Evolutionary conservation across 805 yeast genomes (phyloP), one percentile per base, ranked within the genome.

Genomic region (Lipomyces starkeyi): DNA sequence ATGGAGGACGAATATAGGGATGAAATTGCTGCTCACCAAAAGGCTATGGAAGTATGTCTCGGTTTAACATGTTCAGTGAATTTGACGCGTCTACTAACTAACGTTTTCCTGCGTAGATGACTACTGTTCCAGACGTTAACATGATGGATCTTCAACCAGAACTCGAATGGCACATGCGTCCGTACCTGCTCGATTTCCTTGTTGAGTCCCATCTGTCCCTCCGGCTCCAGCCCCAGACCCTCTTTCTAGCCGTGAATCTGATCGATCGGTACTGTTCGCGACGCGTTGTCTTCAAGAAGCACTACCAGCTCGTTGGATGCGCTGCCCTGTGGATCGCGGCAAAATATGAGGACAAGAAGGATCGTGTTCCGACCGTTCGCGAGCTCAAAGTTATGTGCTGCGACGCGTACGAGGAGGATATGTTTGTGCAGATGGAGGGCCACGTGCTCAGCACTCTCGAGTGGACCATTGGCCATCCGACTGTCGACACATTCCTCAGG

Each of bases 241-340:
- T 82, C 82, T 91, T 75, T 82, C 87, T 82, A 81, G 87, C 86
- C 82, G 87, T 89, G 53, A 88, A 89, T 73, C 83, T 93, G 63
- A 90, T 94, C 69, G 99, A 94, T 78, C 86, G 98, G 69, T 94
- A 94, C 80, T 91, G 97, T 77, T 90, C 97, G 63, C 90, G 88
- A 74, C 84, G 98, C 73, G 87, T 93, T 7, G 95, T 93, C 0
- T 84, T 90, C 71, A 86, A 88, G 72, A 93, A 91, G 66, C 98
- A 93, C 79, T 88, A 91, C 69, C 97, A 93, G 78, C 83, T 94
- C 63, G 94, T 94, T 11, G 92, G 96, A 40, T 90, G 97, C 69
- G 91, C 97, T 3, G 91, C 97, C 69, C 81, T 94, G 47, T 94
- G 98, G 98, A 85, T 94, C 40, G 91, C 97, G 1, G 88, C 97